Percentiles rank a stretch among this genome's conserved stretches.
Conservation (phyloP, 176 grass and related monocot species). For the Tillandsia fasciculata region DNA sequence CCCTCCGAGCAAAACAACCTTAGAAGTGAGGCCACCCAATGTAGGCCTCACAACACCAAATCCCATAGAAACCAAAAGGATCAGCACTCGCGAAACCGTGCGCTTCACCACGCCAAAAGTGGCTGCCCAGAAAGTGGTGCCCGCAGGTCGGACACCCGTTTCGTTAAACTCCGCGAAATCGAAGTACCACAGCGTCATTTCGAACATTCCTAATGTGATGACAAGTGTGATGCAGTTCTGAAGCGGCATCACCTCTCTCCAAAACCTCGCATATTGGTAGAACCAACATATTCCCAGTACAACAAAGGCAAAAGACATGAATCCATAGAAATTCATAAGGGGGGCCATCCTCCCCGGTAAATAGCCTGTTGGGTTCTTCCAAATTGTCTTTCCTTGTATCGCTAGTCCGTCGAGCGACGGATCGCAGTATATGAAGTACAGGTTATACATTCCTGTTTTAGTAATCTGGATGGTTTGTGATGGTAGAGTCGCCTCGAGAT, state of each 20-base stretch:
- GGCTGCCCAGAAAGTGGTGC: slow-evolving; percentile 58
- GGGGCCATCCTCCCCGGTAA: slow-evolving; percentile 75
- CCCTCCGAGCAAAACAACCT: slow-evolving; percentile 35
- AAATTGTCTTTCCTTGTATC: slow-evolving; percentile 54
- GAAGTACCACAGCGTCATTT: slow-evolving; percentile 59
- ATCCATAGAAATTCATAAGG: slow-evolving; percentile 56
- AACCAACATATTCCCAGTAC: slow-evolving; percentile 56
- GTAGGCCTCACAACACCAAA: slow-evolving; percentile 49
- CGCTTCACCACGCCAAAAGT: slow-evolving; percentile 41
- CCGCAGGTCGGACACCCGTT: slow-evolving; percentile 50
- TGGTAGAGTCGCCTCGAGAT: slow-evolving; percentile 25
- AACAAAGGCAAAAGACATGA: slow-evolving; percentile 62
- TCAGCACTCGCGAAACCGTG: slow-evolving; percentile 44
- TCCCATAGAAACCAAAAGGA: slow-evolving; percentile 61
- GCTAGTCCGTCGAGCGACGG: slow-evolving; percentile 15
- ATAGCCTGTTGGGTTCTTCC: slow-evolving; percentile 70
- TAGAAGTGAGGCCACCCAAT: slow-evolving; percentile 29
- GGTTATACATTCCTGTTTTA: slow-evolving; percentile 72
- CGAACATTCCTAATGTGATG: slow-evolving; percentile 73
- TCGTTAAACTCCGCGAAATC: slow-evolving; percentile 50
- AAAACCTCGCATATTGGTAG: slow-evolving; percentile 45
- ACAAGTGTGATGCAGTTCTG: slow-evolving; percentile 55
- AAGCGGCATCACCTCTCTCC: slow-evolving; percentile 55
- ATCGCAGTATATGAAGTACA: slow-evolving; percentile 67
- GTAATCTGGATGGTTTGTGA: slow-evolving; percentile 45